Conservation (phyloP, 1,139 yeast species). For the Kurtzmaniella quercitrusa region DNA sequence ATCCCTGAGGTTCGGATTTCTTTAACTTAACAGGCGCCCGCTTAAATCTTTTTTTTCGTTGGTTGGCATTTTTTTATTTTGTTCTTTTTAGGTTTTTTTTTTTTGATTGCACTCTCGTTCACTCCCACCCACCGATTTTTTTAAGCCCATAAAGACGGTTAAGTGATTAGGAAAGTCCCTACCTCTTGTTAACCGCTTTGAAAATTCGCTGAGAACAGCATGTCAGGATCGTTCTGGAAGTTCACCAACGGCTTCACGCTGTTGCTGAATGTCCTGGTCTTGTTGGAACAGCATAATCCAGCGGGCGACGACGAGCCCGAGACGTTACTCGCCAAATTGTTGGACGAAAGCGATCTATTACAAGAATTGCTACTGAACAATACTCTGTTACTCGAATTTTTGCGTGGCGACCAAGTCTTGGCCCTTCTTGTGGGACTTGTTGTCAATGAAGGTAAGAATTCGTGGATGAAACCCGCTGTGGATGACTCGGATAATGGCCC, state of each 20-base stretch:
- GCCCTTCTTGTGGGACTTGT: conserved; percentile 65
- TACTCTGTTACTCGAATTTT: conserved; percentile 73
- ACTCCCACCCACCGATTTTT: neutral
- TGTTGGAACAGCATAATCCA: conserved; percentile 53
- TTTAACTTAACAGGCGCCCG: neutral
- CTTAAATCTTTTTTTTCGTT: neutral
- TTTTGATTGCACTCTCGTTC: neutral
- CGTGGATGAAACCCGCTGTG: conserved; percentile 6
- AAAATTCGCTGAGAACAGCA: conserved; percentile 15
- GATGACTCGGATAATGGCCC: conserved; percentile 4
- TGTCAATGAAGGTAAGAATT: conserved; percentile 39
- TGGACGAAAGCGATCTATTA: conserved; percentile 82
- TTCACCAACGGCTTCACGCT: conserved; percentile 82
- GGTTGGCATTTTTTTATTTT: neutral
- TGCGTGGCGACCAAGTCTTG: conserved; percentile 70
- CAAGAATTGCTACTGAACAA: conserved; percentile 84
- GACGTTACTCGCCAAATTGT: conserved; percentile 54
- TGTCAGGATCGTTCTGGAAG: conserved; percentile 90
- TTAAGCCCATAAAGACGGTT: neutral
- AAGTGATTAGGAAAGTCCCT: neutral
- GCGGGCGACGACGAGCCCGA: conserved; percentile 16
- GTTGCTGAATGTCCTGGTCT: conserved; percentile 66
- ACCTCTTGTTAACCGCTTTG: neutral
- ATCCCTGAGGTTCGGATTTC: too few species aligned
- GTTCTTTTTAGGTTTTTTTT: neutral